Conservation (phyloP, 2,329 filamentous ascomycete species). For the Diaporthe citriasiana region DNA sequence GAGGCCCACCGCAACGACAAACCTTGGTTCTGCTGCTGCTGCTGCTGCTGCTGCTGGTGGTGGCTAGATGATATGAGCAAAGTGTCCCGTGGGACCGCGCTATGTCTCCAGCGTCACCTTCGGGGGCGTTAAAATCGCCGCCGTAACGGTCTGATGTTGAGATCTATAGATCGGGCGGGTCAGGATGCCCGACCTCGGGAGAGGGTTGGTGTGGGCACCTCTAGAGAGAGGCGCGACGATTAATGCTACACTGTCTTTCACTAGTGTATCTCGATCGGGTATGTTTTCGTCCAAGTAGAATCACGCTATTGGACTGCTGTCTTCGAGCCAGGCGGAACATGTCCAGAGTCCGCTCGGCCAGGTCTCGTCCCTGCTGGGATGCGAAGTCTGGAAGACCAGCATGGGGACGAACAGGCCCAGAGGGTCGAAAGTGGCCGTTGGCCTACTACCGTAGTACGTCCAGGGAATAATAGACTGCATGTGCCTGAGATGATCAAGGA, state of each 20-base stretch:
- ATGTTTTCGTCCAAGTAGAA: neutral
- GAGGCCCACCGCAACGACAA: conserved; percentile 1
- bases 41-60: too few relatives aligned
- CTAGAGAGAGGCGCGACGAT: neutral
- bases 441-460: too few relatives aligned
- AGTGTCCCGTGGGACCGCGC: neutral
- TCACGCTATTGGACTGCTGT: neutral
- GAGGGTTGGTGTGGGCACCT: neutral
- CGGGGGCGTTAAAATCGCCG: conserved; percentile 4
- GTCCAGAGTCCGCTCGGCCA: neutral
- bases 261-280: neutral
- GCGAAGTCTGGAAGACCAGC: neutral
- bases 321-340: neutral
- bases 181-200: neutral
- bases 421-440: neutral
- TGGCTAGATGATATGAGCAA: too few relatives aligned
- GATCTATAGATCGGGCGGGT: conserved; percentile 30
- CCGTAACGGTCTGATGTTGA: conserved; percentile 25
- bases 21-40: neutral
- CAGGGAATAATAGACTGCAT: neutral
- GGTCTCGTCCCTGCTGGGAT: neutral
- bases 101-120: conserved; percentile 18
- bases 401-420: neutral
- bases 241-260: neutral
- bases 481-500: conserved; percentile 22